Evolutionary conservation across 2,329 filamentous ascomycete species (phyloP).

Genomic region (Penicillium freii): DNA sequence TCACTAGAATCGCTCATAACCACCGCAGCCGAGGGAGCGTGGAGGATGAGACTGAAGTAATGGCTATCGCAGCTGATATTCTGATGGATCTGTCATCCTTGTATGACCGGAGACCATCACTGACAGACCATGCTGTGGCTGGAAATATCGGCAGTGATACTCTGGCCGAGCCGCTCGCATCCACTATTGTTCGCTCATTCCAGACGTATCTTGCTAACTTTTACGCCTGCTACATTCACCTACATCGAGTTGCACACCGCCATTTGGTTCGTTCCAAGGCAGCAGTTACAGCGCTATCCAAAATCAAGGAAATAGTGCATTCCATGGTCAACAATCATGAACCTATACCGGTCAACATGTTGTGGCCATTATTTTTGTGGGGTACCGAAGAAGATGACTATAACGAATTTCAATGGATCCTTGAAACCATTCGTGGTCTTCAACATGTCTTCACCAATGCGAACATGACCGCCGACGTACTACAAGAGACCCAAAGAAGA

Average conservation of each 20-base stretch:
- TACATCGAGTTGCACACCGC: conserved; percentile 58
- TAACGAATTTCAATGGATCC: conserved; percentile 51
- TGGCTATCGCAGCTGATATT: conserved; percentile 54
- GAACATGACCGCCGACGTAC: conserved; percentile 39
- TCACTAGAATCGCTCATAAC: conserved; percentile 58
- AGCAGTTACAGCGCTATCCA: background rate
- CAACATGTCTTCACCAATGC: conserved; percentile 43
- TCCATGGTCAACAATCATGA: background rate
- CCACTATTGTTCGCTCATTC: conserved; percentile 54
- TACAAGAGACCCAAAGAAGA: conserved; percentile 42
- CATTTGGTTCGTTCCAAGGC: conserved; percentile 38
- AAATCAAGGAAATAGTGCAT: conserved; percentile 2
- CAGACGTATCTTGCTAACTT: conserved; percentile 58
- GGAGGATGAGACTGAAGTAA: conserved; percentile 58
- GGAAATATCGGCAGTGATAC: conserved; percentile 51
- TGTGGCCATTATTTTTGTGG: conserved; percentile 59
- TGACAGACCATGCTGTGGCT: conserved; percentile 58
- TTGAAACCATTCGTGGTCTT: conserved; percentile 44
- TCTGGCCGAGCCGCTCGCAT: conserved; percentile 49
- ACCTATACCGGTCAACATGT: conserved; percentile 52
- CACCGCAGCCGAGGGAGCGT: conserved; percentile 57
- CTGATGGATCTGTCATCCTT: conserved; percentile 51
- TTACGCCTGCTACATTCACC: conserved; percentile 55
- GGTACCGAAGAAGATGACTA: conserved; percentile 55
- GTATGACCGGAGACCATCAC: conserved; percentile 51